phyloP scores from a whole-genome alignment of 179 eudicot genomes.

The Nepenthes alata region DNA sequence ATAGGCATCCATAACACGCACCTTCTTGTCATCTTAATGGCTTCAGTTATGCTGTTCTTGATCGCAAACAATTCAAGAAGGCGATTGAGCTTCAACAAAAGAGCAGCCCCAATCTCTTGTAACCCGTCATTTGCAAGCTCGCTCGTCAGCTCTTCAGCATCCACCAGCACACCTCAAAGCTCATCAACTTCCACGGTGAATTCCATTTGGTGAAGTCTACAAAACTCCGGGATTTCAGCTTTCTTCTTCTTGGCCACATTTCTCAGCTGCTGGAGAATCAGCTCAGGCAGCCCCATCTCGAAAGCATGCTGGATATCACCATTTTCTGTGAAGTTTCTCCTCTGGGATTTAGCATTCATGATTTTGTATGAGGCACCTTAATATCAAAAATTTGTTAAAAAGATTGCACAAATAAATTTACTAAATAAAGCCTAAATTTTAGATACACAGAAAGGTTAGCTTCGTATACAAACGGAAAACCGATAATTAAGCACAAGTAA shows the following conservation, averaged over 20 bases:
- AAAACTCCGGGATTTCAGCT: constrained; percentile 80
- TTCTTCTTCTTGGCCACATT: constrained; percentile 69
- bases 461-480: no score
- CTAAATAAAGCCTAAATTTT: no score
- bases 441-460: no score
- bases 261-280: constrained; percentile 65
- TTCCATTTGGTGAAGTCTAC: constrained; percentile 79
- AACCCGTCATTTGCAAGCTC: constrained; percentile 62
- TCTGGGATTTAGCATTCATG: constrained; percentile 40
- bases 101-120: constrained; percentile 69
- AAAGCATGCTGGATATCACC: constrained; percentile 51
- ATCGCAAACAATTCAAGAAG: constrained; percentile 58
- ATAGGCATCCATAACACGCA: constrained; percentile 68
- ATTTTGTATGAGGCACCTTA: background rate
- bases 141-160: constrained; percentile 78
- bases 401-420: no score
- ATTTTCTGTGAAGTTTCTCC: constrained; percentile 18
- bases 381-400: no score
- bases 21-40: constrained; percentile 62
- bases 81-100: constrained; percentile 65
- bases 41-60: constrained; percentile 63
- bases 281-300: constrained; percentile 69
- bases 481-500: no score
- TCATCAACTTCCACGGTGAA: constrained; percentile 82
- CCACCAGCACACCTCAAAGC: constrained; percentile 83